Base-by-base conservation (phyloP, 2,329 filamentous ascomycete genomes). In the Penicillium glabrum region DNA sequence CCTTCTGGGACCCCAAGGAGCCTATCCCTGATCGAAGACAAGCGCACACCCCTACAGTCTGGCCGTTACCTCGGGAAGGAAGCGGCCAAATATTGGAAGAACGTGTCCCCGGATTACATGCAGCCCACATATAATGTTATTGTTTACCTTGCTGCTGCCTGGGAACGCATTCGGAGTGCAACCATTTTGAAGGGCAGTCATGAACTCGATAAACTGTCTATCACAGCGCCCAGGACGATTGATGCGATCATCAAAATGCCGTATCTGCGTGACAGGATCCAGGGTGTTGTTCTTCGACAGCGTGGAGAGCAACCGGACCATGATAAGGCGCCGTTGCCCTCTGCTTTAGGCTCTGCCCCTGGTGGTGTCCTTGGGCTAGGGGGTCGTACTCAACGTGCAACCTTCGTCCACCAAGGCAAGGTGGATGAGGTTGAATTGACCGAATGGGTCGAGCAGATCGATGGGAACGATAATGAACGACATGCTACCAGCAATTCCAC, bases 51-150 rank as follows among this genome's bases (percentile, higher is more conserved):
- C 56, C 24, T 46, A 39, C 50, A 48, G 5, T 33, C 46, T 16
- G 27, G 63, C 26, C 54, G 63, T 41, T 56, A 69, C 39, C 61
- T 77, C 31, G 73, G 72, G 6, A 72, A 67, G 64, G 57, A 56
- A 16, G 73, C 62, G 11, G 65, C 64, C 33, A 61, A 57, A 27
- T 69, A 72, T 39, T 77, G 75, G 73, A 68, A 59, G 37, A 70
- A 71, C 29, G 64, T 77, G 3, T 60, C 74, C 24, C 76, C 76
- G 2, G 72, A 70, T 24, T 74, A 75, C 54, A 70, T 77, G 64
- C 72, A 75, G 53, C 78, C 79, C 14, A 74, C 74, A 7, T 80
- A 80, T 63, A 57, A 72, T 33, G 75, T 77, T 11, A 72, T 79
- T 63, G 71, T 80, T 14, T 72, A 76, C 54, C 67, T 81, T 24